Percentiles rank a stretch among this genome's conserved stretches.
Conservation (phyloP, 139 green algal species). For the Asterochloris erici region DNA sequence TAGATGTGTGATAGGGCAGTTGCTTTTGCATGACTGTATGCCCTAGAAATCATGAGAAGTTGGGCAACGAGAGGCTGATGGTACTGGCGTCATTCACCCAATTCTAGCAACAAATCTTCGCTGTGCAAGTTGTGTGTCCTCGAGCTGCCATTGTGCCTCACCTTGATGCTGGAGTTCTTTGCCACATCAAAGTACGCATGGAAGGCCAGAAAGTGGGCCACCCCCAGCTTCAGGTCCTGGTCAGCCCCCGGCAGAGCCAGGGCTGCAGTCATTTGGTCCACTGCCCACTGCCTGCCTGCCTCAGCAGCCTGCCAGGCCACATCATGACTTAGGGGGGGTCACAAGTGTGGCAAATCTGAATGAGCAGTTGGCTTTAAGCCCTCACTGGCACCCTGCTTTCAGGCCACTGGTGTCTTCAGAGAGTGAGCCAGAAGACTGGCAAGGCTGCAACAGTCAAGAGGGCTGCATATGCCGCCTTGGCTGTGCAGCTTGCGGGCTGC, state of each 20-base stretch:
- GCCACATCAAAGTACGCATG: conserved; percentile 50
- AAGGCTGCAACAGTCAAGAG: too few species aligned
- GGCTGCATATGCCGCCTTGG: too few species aligned
- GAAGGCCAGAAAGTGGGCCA: conserved; percentile 54
- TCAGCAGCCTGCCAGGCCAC: not conserved
- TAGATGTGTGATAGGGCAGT: not conserved
- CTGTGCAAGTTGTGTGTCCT: too few species aligned
- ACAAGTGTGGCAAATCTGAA: too few species aligned
- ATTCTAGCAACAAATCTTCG: too few species aligned
- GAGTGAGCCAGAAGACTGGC: too few species aligned
- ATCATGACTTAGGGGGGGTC: too few species aligned
- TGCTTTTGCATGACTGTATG: not conserved
- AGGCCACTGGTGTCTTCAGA: too few species aligned
- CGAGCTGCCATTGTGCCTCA: not conserved
- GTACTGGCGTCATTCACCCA: not conserved
- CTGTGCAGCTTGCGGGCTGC: too few species aligned
- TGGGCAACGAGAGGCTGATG: not conserved
- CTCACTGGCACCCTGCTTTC: too few species aligned
- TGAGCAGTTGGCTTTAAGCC: too few species aligned
- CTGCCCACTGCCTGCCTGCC: conserved; percentile 11
- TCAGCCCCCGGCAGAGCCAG: conserved; percentile 28
- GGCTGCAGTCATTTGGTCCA: conserved; percentile 56
- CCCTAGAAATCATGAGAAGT: not conserved
- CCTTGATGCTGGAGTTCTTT: conserved; percentile 19
- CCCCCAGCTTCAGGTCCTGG: conserved; percentile 4